Evolutionary conservation across 2,329 filamentous ascomycete species (phyloP).

Genomic region (Diplodia sapinea): DNA sequence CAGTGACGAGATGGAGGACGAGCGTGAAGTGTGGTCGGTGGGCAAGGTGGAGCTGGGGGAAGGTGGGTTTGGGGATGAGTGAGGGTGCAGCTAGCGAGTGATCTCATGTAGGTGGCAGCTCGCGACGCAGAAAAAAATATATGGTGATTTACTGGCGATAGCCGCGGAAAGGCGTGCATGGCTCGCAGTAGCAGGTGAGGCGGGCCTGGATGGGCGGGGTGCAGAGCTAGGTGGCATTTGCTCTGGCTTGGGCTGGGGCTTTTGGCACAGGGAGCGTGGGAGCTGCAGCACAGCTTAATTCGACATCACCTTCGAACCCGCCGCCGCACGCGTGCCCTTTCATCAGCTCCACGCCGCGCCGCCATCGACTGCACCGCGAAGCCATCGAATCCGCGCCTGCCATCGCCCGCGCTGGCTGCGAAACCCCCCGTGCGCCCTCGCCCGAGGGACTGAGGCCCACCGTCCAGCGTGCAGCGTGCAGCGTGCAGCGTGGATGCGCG

Average conservation of each 20-base stretch:
- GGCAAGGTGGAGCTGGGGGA: slow-evolving; percentile 85
- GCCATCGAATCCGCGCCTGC: slow-evolving; percentile 2
- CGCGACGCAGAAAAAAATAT: background rate
- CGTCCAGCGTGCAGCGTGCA: slow-evolving; percentile 23
- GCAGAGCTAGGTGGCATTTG: no score
- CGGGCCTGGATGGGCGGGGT: no score
- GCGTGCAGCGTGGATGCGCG: slow-evolving; percentile 26
- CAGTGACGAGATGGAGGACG: slow-evolving; percentile 91
- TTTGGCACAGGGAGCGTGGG: background rate
- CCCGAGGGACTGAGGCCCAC: slow-evolving; percentile 28
- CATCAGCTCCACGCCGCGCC: slow-evolving; percentile 29
- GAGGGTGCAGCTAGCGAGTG: background rate
- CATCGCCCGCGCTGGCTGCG: slow-evolving; percentile 26
- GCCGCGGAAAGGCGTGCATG: background rate
- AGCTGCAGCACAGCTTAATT: slow-evolving; percentile 23
- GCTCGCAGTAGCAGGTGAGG: no score
- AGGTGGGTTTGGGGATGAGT: slow-evolving; percentile 42
- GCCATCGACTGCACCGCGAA: slow-evolving; percentile 20
- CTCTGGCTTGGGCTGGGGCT: background rate
- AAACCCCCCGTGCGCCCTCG: slow-evolving; percentile 20
- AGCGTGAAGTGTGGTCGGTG: slow-evolving; percentile 94
- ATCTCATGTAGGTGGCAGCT: background rate
- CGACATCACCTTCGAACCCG: slow-evolving; percentile 28
- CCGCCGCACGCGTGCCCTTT: slow-evolving; percentile 18
- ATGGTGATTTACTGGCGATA: background rate